These are phyloP conservation scores for Brassica carinata DNA, from an alignment of 345 rosid genomes.

Conservation along the genomic window DNA sequence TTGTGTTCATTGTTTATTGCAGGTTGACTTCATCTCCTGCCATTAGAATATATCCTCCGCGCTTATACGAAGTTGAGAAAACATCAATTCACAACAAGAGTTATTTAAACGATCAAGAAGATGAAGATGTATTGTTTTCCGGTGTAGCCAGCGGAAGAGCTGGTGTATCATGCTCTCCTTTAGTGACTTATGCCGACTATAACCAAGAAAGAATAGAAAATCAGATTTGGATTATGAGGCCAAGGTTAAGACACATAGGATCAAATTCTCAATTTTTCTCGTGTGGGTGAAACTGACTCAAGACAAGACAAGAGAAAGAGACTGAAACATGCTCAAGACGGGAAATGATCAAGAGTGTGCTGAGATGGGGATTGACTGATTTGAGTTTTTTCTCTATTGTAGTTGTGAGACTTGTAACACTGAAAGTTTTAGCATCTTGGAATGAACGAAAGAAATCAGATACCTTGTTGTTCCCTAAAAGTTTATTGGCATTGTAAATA, in stretches of 20 bases:
- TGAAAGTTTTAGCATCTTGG: too few species aligned
- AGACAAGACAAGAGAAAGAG: background rate
- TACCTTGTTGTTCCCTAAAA: too few species aligned
- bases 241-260: background rate
- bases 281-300: too few species aligned
- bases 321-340: constrained; percentile 21
- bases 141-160: constrained; percentile 51
- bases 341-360: constrained; percentile 32
- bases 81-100: constrained; percentile 43
- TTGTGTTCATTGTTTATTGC: too few species aligned
- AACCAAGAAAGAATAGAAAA: constrained; percentile 43
- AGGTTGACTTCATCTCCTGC: too few species aligned
- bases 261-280: too few species aligned
- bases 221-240: constrained; percentile 24
- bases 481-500: too few species aligned
- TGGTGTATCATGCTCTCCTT: constrained; percentile 45
- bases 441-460: too few species aligned
- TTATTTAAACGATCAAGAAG: constrained; percentile 65
- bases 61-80: too few species aligned
- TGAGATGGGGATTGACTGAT: constrained; percentile 32
- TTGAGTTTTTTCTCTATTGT: constrained; percentile 48
- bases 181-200: constrained; percentile 40
- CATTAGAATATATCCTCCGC: too few species aligned
- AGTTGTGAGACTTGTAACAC: constrained; percentile 44
- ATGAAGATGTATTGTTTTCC: constrained; percentile 75